Percentiles rank a stretch among this genome's conserved stretches.
phyloP scores from a whole-genome alignment of 2,329 filamentous ascomycete genomes.

The Neopestalotiopsis sp. region DNA sequence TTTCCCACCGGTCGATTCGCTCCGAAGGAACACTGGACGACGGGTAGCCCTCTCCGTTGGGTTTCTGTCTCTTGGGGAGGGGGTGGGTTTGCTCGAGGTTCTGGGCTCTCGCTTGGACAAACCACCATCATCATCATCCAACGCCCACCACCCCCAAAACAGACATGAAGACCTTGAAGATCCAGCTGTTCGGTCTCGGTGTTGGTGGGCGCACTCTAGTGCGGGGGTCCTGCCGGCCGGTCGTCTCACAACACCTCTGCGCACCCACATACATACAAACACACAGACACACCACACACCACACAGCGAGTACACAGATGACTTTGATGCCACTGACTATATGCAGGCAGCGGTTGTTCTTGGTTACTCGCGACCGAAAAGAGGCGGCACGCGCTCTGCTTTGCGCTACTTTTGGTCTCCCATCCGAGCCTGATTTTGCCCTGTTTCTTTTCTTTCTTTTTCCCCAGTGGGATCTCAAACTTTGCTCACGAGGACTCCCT shows the following conservation, averaged over 20 bases:
- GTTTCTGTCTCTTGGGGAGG: neutral
- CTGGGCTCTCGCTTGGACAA: no score
- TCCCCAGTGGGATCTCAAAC: neutral
- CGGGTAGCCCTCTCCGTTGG: neutral
- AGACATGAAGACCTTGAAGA: neutral
- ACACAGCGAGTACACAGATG: neutral
- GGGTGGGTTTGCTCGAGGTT: no score
- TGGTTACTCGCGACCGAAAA: neutral
- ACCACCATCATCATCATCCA: no score
- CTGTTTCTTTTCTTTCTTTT: neutral
- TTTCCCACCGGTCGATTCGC: neutral
- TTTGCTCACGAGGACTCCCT: neutral
- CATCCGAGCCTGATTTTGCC: conserved; percentile 4
- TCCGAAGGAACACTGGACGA: neutral
- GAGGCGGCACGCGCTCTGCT: neutral
- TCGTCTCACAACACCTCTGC: neutral
- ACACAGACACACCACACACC: neutral
- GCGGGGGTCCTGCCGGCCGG: neutral
- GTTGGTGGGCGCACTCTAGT: conserved; percentile 7
- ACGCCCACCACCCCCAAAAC: no score
- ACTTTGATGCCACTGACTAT: neutral
- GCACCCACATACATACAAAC: neutral
- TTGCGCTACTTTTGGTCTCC: neutral
- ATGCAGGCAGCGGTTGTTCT: neutral
- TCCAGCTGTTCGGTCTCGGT: conserved; percentile 15